A percentile compares a stretch with the other conserved stretches of the same genome.
phyloP scores from a whole-genome alignment of 2,329 filamentous ascomycete species.

The Xylaria sp. region DNA sequence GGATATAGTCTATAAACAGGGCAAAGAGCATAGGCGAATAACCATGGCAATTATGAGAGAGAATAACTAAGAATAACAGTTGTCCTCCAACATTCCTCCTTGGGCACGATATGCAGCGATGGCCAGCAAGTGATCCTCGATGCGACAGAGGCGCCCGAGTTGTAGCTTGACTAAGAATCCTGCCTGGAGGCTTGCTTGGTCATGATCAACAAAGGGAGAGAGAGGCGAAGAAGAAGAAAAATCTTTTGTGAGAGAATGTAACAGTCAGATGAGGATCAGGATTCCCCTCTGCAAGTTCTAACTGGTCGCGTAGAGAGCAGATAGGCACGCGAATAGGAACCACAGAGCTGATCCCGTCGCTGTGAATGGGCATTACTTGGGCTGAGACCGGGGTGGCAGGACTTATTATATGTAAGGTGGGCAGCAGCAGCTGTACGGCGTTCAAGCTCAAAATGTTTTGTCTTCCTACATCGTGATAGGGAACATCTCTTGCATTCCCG shows the following conservation, averaged over 20 bases:
- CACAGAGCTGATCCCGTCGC: background rate
- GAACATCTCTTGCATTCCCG: slow-evolving; percentile 34
- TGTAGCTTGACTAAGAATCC: slow-evolving; percentile 17
- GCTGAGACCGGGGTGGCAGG: slow-evolving; percentile 31
- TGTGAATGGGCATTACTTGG: slow-evolving; percentile 31
- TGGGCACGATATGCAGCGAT: slow-evolving; percentile 26
- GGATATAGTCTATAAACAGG: slow-evolving; percentile 26
- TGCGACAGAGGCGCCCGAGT: slow-evolving; percentile 22
- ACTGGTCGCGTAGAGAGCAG: slow-evolving; percentile 27
- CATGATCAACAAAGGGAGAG: slow-evolving; percentile 10
- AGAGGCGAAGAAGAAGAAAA: slow-evolving; percentile 13
- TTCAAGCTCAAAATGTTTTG: slow-evolving; percentile 14
- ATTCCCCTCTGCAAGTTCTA: slow-evolving; percentile 23
- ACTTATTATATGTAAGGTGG: slow-evolving; percentile 24
- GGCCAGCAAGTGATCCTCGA: slow-evolving; percentile 24
- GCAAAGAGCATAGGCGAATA: slow-evolving; percentile 7
- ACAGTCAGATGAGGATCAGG: slow-evolving; percentile 30
- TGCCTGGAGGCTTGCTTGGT: slow-evolving; percentile 19
- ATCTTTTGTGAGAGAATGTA: slow-evolving; percentile 29
- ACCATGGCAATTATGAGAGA: slow-evolving; percentile 10
- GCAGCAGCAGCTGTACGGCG: slow-evolving; percentile 12
- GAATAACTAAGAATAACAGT: slow-evolving; percentile 34
- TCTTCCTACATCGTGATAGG: slow-evolving; percentile 32
- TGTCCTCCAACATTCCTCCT: slow-evolving; percentile 26
- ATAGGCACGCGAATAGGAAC: slow-evolving; percentile 34